Conservation (phyloP, 2,329 filamentous ascomycete species). For the Microcyclospora tardicrescens region DNA sequence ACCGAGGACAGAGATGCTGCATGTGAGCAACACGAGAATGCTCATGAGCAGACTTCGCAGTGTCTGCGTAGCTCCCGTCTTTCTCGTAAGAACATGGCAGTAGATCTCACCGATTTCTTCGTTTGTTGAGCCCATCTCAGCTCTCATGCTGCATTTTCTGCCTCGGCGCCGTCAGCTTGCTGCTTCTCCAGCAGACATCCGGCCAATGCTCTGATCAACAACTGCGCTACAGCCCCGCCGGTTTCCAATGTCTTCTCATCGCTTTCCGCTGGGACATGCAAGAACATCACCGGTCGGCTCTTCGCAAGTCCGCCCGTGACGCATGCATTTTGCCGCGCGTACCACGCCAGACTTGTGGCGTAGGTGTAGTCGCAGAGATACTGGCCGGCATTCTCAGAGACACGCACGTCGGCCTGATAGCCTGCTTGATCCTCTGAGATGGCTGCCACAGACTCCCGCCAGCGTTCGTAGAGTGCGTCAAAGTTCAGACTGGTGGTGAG, state of each 20-base stretch:
- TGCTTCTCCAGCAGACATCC: too few species aligned
- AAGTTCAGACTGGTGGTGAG: conserved; percentile 20
- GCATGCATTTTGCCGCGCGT: conserved; percentile 11
- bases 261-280: conserved; percentile 29
- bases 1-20: too few species aligned
- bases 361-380: conserved; percentile 36
- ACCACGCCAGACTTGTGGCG: conserved; percentile 27
- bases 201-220: conserved; percentile 1
- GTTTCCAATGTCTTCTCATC: conserved; percentile 20
- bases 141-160: too few species aligned
- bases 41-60: too few species aligned
- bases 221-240: conserved; percentile 19
- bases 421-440: conserved; percentile 16
- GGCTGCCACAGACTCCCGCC: conserved; percentile 14
- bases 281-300: conserved; percentile 26
- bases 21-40: too few species aligned
- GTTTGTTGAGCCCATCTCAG: too few species aligned
- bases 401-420: conserved; percentile 18
- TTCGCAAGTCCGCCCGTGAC: conserved; percentile 9
- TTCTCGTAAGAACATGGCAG: too few species aligned
- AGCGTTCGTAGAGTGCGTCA: conserved; percentile 19
- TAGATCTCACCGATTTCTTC: too few species aligned
- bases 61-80: too few species aligned
- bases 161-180: too few species aligned
- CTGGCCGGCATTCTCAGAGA: conserved; percentile 29